A percentile compares a stretch with the other conserved stretches of the same genome.
These are phyloP conservation scores for Stentor coeruleus DNA, from an alignment of 73 alveolate species.

Conservation along the genomic window DNA sequence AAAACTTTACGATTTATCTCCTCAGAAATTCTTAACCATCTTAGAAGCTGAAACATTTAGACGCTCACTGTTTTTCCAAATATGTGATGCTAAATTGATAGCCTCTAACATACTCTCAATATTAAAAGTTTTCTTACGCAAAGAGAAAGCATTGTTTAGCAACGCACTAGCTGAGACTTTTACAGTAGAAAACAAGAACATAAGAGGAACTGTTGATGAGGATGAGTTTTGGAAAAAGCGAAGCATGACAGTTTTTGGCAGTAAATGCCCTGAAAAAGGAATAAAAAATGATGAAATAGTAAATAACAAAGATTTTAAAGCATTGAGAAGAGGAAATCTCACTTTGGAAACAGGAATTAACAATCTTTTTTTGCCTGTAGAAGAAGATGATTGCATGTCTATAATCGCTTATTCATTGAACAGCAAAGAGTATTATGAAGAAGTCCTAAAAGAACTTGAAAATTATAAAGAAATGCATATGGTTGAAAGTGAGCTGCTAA, in stretches of 20 bases:
- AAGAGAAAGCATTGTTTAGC: background rate
- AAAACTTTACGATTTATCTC: background rate
- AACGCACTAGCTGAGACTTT: background rate
- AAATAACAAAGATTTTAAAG: background rate
- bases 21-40: background rate
- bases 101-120: background rate
- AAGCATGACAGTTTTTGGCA: too few species aligned
- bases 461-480: background rate
- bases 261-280: background rate
- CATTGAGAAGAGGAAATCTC: background rate
- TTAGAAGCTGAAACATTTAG: background rate
- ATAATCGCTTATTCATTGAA: slow-evolving; percentile 1
- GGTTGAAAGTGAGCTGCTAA: background rate
- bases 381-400: background rate
- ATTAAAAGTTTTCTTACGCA: too few species aligned
- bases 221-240: too few species aligned
- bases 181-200: background rate
- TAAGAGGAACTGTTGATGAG: background rate
- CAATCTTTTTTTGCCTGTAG: background rate
- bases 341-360: background rate
- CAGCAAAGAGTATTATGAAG: background rate
- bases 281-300: background rate
- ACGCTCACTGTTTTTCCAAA: background rate
- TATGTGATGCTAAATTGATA: background rate
- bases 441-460: background rate